Evolutionary conservation across 176 grass and related monocot species (phyloP).

Genomic region (Aegilops longissima): DNA sequence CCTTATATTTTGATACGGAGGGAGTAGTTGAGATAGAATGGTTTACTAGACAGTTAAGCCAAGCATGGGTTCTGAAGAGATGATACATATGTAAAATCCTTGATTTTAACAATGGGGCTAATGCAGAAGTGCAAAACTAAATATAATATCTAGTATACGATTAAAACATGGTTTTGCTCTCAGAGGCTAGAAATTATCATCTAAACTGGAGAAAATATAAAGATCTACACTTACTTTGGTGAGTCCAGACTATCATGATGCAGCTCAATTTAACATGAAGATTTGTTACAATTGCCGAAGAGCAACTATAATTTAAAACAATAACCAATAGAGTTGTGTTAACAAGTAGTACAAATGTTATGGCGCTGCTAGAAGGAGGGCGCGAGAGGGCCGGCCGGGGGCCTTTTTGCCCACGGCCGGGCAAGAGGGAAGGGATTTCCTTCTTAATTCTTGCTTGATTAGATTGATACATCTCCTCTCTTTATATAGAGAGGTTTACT

Average conservation of each 20-base stretch:
- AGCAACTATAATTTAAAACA: neutral
- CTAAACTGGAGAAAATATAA: neutral
- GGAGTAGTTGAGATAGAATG: neutral
- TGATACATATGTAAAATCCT: neutral
- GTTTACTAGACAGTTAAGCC: neutral
- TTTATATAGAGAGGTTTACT: too few species aligned
- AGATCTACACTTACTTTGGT: neutral
- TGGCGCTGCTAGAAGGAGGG: too few species aligned
- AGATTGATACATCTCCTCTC: too few species aligned
- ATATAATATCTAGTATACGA: neutral
- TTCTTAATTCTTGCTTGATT: too few species aligned
- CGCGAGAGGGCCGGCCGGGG: too few species aligned
- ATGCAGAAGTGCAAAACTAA: neutral
- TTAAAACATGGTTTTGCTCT: neutral
- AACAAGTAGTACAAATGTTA: neutral
- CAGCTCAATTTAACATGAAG: neutral
- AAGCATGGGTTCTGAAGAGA: neutral
- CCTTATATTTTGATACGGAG: too few species aligned
- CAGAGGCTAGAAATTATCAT: neutral
- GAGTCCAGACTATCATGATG: neutral
- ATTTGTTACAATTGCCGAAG: neutral
- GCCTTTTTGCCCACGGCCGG: too few species aligned
- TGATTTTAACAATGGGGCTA: conserved; percentile 1
- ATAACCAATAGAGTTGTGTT: neutral
- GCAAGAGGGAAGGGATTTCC: too few species aligned